phyloP scores from a whole-genome alignment of 331 rosid species.

The Spiraea crenata region DNA sequence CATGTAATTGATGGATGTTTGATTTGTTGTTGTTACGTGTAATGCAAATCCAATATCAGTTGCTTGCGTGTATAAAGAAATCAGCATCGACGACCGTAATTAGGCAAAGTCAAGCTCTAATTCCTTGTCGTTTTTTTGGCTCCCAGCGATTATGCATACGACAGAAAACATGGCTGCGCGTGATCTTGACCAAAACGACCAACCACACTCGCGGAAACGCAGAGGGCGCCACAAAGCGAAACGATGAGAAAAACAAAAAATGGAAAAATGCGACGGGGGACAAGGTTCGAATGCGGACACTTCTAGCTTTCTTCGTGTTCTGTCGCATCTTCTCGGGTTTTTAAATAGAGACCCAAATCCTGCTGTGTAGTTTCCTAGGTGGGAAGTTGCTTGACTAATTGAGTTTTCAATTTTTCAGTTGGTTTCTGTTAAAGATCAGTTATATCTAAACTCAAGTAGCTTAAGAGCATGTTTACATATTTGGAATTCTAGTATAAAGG shows the following conservation, averaged over 20 bases:
- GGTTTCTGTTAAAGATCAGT: too few species aligned
- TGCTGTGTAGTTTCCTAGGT: not conserved
- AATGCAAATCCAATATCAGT: not conserved
- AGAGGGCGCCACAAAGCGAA: too few species aligned
- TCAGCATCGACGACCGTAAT: not conserved
- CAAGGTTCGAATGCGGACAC: not conserved
- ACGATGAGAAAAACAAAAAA: not conserved
- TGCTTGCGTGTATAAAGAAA: not conserved
- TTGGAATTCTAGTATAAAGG: too few species aligned
- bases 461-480: too few species aligned
- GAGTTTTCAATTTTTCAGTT: not conserved
- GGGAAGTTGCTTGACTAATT: not conserved
- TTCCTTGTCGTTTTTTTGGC: not conserved
- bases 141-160: not conserved
- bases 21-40: not conserved
- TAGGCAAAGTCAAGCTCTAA: not conserved
- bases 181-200: slow-evolving; percentile 3
- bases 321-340: not conserved
- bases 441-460: too few species aligned
- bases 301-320: not conserved
- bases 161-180: not conserved
- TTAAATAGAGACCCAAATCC: not conserved
- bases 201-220: not conserved
- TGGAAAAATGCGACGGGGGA: not conserved
- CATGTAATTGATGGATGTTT: not conserved